Conservation (phyloP, 176 grass and related monocot species). For the Aegilops umbellulata region DNA sequence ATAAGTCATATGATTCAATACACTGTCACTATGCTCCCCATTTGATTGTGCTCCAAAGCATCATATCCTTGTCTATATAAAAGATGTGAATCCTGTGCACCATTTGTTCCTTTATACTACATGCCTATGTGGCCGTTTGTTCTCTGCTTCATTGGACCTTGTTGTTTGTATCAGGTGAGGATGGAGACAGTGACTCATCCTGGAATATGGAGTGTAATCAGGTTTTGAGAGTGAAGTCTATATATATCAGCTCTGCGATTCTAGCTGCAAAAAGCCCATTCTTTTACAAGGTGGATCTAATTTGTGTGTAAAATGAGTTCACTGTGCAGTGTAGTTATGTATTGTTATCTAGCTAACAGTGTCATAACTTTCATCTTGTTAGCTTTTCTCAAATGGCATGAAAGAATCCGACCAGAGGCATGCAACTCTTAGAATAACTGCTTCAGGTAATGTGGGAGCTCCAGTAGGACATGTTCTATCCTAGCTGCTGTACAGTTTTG, state of each 20-base stretch:
- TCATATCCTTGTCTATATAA: not conserved
- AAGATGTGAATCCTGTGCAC: constrained; percentile 11
- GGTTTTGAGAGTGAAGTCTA: constrained; percentile 72
- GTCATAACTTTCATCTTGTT: constrained; percentile 34
- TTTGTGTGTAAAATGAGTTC: not conserved
- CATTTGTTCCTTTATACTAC: not conserved
- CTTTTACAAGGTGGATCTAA: constrained; percentile 82
- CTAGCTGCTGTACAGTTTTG: not conserved
- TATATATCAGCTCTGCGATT: constrained; percentile 98
- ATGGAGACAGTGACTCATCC: constrained; percentile 74
- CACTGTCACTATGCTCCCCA: not conserved
- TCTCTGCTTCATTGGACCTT: constrained; percentile 8
- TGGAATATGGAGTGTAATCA: constrained; percentile 69
- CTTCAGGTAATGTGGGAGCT: constrained; percentile 76
- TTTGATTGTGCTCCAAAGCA: constrained; percentile 6
- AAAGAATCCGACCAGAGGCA: constrained; percentile 99
- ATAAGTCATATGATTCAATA: not conserved
- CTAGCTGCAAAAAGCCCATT: constrained; percentile 98
- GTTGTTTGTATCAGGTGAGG: constrained; percentile 50
- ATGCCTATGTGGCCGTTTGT: not conserved
- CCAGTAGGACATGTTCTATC: not conserved
- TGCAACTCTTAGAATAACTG: constrained; percentile 86
- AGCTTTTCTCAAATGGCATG: constrained; percentile 99
- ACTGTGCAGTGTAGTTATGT: not conserved
- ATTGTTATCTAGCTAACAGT: constrained; percentile 29